Conservation (phyloP, 2,329 filamentous ascomycete species). For the Aschersonia sp. region DNA sequence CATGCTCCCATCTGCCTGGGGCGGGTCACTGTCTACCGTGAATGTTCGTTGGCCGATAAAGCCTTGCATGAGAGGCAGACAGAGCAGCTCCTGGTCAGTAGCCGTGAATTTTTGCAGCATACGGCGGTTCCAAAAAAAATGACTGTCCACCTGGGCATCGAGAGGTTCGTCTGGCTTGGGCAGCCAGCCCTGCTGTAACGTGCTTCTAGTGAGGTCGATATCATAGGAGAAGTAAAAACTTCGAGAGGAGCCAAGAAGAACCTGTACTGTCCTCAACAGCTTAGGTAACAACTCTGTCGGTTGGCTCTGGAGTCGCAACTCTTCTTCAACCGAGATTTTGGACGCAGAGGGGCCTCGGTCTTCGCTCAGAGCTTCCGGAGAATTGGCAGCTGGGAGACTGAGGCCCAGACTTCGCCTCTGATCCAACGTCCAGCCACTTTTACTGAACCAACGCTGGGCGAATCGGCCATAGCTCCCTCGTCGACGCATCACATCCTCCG, state of each 20-base stretch:
- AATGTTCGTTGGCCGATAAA: constrained; percentile 85
- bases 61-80: constrained; percentile 80
- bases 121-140: constrained; percentile 86
- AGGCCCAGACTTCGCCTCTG: constrained; percentile 57
- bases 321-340: constrained; percentile 26
- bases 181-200: constrained; percentile 19
- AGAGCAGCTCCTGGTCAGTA: constrained; percentile 53
- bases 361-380: constrained; percentile 8
- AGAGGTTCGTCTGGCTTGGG: constrained; percentile 34
- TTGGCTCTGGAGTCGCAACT: constrained; percentile 9
- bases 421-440: constrained; percentile 64
- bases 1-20: constrained; percentile 32
- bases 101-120: constrained; percentile 62
- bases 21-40: constrained; percentile 49
- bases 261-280: constrained; percentile 65
- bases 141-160: constrained; percentile 56
- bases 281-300: constrained; percentile 57
- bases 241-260: constrained; percentile 66
- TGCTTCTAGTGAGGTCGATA: constrained; percentile 67
- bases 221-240: constrained; percentile 97
- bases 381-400: constrained; percentile 24
- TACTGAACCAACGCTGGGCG: constrained; percentile 82
- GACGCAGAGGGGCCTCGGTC: constrained; percentile 7
- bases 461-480: constrained; percentile 81
- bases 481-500: constrained; percentile 74